Evolutionary conservation across 495 filamentous ascomycete species (phyloP).

Genomic region (Chaetomium tenue): DNA sequence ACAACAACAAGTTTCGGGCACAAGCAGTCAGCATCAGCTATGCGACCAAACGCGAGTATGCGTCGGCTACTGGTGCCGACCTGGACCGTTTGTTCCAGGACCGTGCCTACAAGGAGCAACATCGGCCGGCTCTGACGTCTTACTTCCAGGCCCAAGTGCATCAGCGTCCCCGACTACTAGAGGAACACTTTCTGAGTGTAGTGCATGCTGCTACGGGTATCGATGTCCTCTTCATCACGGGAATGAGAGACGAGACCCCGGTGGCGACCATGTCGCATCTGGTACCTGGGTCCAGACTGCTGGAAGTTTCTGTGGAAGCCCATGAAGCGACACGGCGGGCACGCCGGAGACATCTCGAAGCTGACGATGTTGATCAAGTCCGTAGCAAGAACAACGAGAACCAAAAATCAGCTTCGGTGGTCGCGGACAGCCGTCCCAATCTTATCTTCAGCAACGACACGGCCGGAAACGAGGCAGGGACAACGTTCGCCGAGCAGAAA

Average conservation of each 20-base stretch:
- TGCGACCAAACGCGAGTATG: constrained; percentile 59
- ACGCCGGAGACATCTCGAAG: constrained; percentile 37
- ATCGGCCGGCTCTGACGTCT: constrained; percentile 53
- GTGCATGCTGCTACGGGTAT: constrained; percentile 47
- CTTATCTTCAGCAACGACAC: constrained; percentile 55
- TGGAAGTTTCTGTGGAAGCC: constrained; percentile 55
- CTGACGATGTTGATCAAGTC: not conserved
- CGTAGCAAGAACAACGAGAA: constrained; percentile 11
- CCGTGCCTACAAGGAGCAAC: constrained; percentile 62
- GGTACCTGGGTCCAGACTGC: constrained; percentile 54
- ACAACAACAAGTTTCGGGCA: constrained; percentile 40
- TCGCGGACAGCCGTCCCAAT: constrained; percentile 34
- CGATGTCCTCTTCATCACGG: constrained; percentile 62
- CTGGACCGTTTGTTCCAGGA: constrained; percentile 49
- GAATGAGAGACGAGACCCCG: constrained; percentile 64
- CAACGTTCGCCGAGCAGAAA: constrained; percentile 41
- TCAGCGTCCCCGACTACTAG: constrained; percentile 49
- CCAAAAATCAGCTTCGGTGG: constrained; percentile 9
- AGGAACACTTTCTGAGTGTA: constrained; percentile 56
- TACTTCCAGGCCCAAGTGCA: constrained; percentile 54
- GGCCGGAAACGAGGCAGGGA: constrained; percentile 40
- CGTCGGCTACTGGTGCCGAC: constrained; percentile 51
- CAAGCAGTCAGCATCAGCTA: constrained; percentile 60
- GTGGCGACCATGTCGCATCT: constrained; percentile 55
- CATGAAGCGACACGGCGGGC: constrained; percentile 44